These are phyloP conservation scores for Phaeodactylum tricornutum DNA, from an alignment of 108 stramenopile genomes.

Conservation along the genomic window DNA sequence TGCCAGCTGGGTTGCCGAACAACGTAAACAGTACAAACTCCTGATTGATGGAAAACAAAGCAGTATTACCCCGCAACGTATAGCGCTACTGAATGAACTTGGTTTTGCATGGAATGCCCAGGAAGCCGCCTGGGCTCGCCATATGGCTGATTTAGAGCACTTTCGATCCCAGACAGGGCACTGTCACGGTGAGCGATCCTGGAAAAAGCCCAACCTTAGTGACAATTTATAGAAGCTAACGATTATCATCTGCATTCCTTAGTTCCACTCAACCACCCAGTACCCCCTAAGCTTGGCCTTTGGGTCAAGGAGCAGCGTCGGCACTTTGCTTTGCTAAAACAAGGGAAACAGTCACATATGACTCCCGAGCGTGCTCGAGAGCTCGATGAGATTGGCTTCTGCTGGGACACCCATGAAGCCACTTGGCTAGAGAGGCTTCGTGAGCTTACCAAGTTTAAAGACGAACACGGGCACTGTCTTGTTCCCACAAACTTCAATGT, in stretches of 20 bases:
- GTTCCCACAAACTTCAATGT: conserved; percentile 29
- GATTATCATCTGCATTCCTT: too few relatives aligned
- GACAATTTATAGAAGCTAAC: too few relatives aligned
- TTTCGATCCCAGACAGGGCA: conserved; percentile 34
- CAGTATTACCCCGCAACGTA: conserved; percentile 4
- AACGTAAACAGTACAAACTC: conserved; percentile 12
- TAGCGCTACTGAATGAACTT: neutral
- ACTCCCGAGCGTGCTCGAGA: conserved; percentile 13
- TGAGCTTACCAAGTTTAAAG: conserved; percentile 19
- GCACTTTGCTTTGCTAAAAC: conserved; percentile 21
- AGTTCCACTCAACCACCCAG: conserved; percentile 33
- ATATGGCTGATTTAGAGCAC: conserved; percentile 12
- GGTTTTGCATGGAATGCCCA: conserved; percentile 1
- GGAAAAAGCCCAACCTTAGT: too few relatives aligned
- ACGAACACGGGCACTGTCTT: conserved; percentile 22
- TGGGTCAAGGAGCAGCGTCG: conserved; percentile 52
- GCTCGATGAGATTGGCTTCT: conserved; percentile 36
- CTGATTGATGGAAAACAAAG: conserved; percentile 3
- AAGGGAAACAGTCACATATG: conserved; percentile 20
- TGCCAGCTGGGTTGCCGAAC: conserved; percentile 26
- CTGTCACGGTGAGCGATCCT: too few relatives aligned
- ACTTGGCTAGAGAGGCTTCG: conserved; percentile 7
- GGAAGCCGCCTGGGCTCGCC: conserved; percentile 15
- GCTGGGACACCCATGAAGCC: conserved; percentile 41
- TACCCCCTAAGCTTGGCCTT: conserved; percentile 24